Conservation (phyloP, 192 early-diverging fungal genomes). For the Podila epicladia region DNA sequence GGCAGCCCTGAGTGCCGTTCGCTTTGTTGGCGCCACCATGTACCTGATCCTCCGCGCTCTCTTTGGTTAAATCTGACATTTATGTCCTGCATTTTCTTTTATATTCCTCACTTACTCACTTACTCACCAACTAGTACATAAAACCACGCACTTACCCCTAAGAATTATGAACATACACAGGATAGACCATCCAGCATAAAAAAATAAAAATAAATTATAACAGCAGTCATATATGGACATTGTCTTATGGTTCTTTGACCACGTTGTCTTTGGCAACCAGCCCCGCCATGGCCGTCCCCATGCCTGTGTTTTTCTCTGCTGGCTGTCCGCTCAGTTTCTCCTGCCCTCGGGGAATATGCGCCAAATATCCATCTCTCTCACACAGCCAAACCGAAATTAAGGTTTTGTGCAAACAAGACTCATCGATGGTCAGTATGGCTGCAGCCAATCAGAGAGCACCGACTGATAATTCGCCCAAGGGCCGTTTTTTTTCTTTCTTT, state of each 20-base stretch:
- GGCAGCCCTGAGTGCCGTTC: constrained; percentile 70
- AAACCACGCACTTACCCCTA: background rate
- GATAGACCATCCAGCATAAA: too few relatives aligned
- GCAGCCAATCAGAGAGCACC: background rate
- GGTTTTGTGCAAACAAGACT: constrained; percentile 1
- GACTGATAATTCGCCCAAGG: background rate
- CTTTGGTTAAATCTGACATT: constrained; percentile 57
- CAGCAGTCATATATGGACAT: too few relatives aligned
- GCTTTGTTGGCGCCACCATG: constrained; percentile 75
- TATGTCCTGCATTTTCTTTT: background rate
- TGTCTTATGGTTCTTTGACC: too few relatives aligned
- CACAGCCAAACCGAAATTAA: background rate
- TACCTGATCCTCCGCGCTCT: constrained; percentile 73
- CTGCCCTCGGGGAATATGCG: too few relatives aligned
- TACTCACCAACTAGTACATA: background rate
- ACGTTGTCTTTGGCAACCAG: too few relatives aligned
- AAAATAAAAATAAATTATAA: too few relatives aligned
- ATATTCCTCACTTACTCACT: background rate
- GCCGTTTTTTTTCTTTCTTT: too few relatives aligned
- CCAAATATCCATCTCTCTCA: background rate
- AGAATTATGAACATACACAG: too few relatives aligned
- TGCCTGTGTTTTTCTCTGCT: too few relatives aligned
- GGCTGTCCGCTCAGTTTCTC: too few relatives aligned
- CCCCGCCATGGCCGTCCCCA: too few relatives aligned
- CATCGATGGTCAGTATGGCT: constrained; percentile 1